phyloP scores from a whole-genome alignment of 2,329 filamentous ascomycete species.

The Magnaporthiopsis rhizophila region DNA sequence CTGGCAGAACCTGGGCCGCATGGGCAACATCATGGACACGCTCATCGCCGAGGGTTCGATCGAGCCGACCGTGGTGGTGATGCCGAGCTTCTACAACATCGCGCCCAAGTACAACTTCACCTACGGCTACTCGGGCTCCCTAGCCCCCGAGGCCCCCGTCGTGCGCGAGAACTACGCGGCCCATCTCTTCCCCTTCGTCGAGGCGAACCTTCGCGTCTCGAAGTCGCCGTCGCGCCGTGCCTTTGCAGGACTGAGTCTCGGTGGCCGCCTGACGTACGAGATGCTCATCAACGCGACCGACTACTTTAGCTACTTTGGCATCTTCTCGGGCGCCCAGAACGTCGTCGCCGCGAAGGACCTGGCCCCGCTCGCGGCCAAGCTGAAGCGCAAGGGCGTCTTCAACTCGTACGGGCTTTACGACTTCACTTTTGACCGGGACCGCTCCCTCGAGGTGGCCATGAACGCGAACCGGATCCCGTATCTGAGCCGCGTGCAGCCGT shows the following conservation, averaged over 20 bases:
- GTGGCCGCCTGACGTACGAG: conserved; percentile 22
- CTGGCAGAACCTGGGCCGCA: conserved; percentile 21
- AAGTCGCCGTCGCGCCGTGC: conserved; percentile 18
- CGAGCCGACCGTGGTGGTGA: conserved; percentile 21
- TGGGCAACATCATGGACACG: conserved; percentile 22
- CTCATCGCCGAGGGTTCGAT: conserved; percentile 20
- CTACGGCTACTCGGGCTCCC: conserved; percentile 16
- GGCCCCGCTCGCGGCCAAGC: conserved; percentile 11
- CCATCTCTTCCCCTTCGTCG: conserved; percentile 21
- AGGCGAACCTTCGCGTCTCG: conserved; percentile 17
- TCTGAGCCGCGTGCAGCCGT: conserved; percentile 17
- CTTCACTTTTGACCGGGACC: conserved; percentile 15
- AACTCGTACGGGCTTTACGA: conserved; percentile 21
- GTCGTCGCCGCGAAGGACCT: conserved; percentile 10
- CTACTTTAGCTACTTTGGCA: conserved; percentile 20
- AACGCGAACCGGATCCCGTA: conserved; percentile 12
- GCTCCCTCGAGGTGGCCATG: conserved; percentile 18
- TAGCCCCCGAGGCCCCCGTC: conserved; percentile 12
- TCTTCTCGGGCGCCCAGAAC: conserved; percentile 21
- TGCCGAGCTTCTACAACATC: conserved; percentile 22
- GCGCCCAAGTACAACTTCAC: conserved; percentile 14
- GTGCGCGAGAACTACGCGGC: conserved; percentile 20
- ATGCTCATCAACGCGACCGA: conserved; percentile 23
- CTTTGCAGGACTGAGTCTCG: conserved; percentile 21
- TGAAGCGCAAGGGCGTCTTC: conserved; percentile 18